phyloP scores from a whole-genome alignment of 352 stramenopile species.

The Pythium myriotylum region DNA sequence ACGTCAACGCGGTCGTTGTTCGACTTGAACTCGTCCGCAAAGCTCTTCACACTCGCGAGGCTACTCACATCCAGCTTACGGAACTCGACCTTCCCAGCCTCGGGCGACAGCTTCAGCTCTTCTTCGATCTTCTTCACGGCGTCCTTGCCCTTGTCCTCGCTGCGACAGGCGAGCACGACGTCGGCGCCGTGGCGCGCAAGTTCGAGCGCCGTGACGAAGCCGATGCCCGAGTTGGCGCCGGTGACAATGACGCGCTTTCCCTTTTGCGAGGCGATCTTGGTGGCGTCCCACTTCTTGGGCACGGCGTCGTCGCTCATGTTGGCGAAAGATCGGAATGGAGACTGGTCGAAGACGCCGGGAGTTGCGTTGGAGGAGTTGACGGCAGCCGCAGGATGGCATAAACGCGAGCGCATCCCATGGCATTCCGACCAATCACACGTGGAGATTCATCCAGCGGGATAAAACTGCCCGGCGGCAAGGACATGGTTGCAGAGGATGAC shows the following conservation, averaged over 20 bases:
- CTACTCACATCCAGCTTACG: conserved; percentile 24
- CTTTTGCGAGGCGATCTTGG: conserved; percentile 33
- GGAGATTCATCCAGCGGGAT: too few relatives aligned
- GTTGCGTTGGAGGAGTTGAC: too few relatives aligned
- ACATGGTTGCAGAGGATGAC: too few relatives aligned
- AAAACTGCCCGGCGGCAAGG: too few relatives aligned
- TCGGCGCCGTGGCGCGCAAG: conserved; percentile 5
- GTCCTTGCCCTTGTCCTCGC: conserved; percentile 33
- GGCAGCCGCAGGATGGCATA: too few relatives aligned
- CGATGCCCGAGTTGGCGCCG: neutral
- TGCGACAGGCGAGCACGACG: conserved; percentile 63
- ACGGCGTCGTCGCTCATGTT: neutral
- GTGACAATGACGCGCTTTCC: conserved; percentile 3
- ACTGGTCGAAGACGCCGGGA: neutral
- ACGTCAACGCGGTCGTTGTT: conserved; percentile 22
- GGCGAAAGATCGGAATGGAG: too few relatives aligned
- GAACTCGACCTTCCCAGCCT: conserved; percentile 21
- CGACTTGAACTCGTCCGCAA: conserved; percentile 21
- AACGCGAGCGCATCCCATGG: too few relatives aligned
- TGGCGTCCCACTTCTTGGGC: neutral
- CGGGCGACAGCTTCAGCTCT: conserved; percentile 37
- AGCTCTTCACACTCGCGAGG: conserved; percentile 21
- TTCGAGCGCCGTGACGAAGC: neutral
- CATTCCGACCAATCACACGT: too few relatives aligned
- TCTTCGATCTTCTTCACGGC: conserved; percentile 33